Percentiles rank a stretch among this genome's conserved stretches.
phyloP scores from a whole-genome alignment of 2,329 filamentous ascomycete genomes.

The Penicillium sp. region DNA sequence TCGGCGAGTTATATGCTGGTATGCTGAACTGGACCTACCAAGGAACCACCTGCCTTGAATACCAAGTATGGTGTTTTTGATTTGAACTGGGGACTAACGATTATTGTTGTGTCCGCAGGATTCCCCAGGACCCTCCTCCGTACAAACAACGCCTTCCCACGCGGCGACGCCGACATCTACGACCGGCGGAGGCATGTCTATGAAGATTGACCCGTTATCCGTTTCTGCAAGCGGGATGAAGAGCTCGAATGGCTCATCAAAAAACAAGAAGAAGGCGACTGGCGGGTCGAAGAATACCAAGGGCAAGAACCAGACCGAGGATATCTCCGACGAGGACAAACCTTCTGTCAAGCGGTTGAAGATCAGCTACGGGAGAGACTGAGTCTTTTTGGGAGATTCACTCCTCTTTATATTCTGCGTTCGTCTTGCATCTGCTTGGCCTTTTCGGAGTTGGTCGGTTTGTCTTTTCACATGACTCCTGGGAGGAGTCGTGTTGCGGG shows the following conservation, averaged over 20 bases:
- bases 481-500: conserved; percentile 2
- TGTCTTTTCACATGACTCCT: conserved; percentile 1
- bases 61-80: no score
- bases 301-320: conserved; percentile 31
- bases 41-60: neutral
- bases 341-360: conserved; percentile 45
- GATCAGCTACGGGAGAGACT: conserved; percentile 47
- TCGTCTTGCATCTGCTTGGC: conserved; percentile 3
- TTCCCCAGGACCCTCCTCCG: conserved; percentile 45
- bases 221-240: conserved; percentile 13
- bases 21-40: conserved; percentile 6
- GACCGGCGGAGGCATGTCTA: conserved; percentile 26
- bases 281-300: conserved; percentile 29
- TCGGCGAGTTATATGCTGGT: conserved; percentile 50
- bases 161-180: conserved; percentile 46
- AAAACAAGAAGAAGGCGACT: conserved; percentile 45
- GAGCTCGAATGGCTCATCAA: conserved; percentile 29
- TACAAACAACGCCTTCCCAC: conserved; percentile 47
- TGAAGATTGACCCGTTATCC: conserved; percentile 24
- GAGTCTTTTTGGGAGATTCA: neutral
- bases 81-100: neutral
- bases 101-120: conserved; percentile 29
- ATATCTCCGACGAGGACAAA: conserved; percentile 39
- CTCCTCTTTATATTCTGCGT: neutral
- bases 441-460: conserved; percentile 13